Evolutionary conservation across 352 stramenopile genomes (phyloP).

Genomic region (Phytophthora boehmeriae): DNA sequence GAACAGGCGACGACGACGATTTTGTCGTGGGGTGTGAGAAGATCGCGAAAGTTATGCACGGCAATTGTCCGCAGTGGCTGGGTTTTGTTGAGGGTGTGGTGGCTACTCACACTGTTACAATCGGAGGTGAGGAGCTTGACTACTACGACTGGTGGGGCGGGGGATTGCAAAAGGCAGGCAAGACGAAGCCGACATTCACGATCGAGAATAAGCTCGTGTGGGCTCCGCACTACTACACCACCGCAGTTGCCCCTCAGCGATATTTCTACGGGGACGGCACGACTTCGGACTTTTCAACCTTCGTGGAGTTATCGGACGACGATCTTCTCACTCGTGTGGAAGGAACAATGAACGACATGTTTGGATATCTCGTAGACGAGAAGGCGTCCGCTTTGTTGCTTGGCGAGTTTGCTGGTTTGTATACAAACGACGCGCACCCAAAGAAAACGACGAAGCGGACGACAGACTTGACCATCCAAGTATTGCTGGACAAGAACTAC

Average conservation of each 20-base stretch:
- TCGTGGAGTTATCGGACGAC: constrained; percentile 67
- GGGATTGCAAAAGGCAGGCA: constrained; percentile 63
- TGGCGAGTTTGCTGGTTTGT: constrained; percentile 79
- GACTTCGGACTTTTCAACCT: constrained; percentile 50
- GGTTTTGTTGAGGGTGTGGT: constrained; percentile 82
- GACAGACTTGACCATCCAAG: constrained; percentile 72
- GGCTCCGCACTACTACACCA: constrained; percentile 85
- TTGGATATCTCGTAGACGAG: constrained; percentile 67
- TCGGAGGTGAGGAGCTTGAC: constrained; percentile 47
- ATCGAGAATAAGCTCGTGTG: constrained; percentile 82
- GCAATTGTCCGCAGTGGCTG: constrained; percentile 74
- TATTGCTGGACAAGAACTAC: constrained; percentile 68
- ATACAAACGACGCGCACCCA: constrained; percentile 69
- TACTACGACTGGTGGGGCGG: constrained; percentile 89
- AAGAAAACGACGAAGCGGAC: constrained; percentile 75
- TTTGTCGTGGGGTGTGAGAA: constrained; percentile 71
- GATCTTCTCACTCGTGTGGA: constrained; percentile 49
- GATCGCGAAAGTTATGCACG: constrained; percentile 81
- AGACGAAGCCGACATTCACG: constrained; percentile 51
- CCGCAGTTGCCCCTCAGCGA: constrained; percentile 65
- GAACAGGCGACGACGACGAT: constrained; percentile 64
- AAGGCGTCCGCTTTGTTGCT: constrained; percentile 61
- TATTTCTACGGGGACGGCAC: constrained; percentile 81
- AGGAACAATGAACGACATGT: constrained; percentile 79
- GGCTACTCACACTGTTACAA: constrained; percentile 45